phyloP scores from a whole-genome alignment of 2,329 filamentous ascomycete genomes.

The Lachnellula willkommii region DNA sequence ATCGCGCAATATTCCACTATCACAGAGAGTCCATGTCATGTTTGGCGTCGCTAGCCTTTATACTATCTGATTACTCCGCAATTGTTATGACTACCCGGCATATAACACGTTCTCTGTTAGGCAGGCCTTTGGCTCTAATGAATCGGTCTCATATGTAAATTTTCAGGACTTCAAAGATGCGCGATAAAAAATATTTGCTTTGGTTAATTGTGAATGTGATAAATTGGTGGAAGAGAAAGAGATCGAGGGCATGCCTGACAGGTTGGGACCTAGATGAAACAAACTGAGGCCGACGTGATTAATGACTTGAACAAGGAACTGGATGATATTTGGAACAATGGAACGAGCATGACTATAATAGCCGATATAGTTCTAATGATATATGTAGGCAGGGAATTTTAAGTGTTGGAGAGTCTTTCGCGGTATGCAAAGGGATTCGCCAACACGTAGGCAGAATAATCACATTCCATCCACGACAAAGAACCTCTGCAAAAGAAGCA shows the following conservation, averaged over 20 bases:
- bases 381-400: background rate
- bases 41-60: slow-evolving; percentile 63
- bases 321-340: slow-evolving; percentile 58
- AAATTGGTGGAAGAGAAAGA: slow-evolving; percentile 28
- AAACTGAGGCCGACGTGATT: slow-evolving; percentile 11
- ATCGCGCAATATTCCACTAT: no score
- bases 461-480: no score
- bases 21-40: slow-evolving; percentile 36
- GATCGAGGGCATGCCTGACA: slow-evolving; percentile 19
- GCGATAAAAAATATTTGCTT: slow-evolving; percentile 10
- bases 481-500: no score
- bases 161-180: background rate
- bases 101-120: slow-evolving; percentile 27
- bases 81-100: slow-evolving; percentile 14
- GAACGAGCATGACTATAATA: slow-evolving; percentile 40
- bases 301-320: slow-evolving; percentile 49
- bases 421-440: no score
- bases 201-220: slow-evolving; percentile 40
- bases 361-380: slow-evolving; percentile 28
- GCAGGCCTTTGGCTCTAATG: slow-evolving; percentile 43
- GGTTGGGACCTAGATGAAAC: slow-evolving; percentile 16
- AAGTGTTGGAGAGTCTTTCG: no score
- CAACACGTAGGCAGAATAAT: no score
- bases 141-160: slow-evolving; percentile 23
- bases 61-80: slow-evolving; percentile 40